Percentiles rank a stretch among this genome's conserved stretches.
phyloP scores from a whole-genome alignment of 2,329 filamentous ascomycete genomes.

The Penicillium verrucosum region DNA sequence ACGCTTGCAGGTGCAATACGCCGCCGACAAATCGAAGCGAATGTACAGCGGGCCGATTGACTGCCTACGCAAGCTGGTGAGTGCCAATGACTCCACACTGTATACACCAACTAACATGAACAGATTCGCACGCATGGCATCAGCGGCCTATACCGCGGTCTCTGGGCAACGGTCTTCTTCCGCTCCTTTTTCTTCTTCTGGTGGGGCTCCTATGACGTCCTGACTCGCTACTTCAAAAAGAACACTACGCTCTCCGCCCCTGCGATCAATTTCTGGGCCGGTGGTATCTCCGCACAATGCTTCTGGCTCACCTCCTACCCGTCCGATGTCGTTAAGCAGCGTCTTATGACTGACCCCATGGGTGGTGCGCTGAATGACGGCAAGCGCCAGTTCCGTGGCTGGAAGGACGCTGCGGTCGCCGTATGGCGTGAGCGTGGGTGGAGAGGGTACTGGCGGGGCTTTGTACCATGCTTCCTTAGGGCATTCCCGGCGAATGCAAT shows the following conservation, averaged over 20 bases:
- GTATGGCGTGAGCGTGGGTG: conserved; percentile 74
- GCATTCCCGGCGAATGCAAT: conserved; percentile 96
- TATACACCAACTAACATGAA: background rate
- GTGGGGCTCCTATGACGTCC: conserved; percentile 93
- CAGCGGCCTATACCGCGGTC: conserved; percentile 77
- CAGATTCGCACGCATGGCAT: conserved; percentile 64
- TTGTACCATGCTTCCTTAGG: conserved; percentile 86
- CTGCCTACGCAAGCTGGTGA: conserved; percentile 64
- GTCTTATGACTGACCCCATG: conserved; percentile 92
- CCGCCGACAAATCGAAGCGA: conserved; percentile 70
- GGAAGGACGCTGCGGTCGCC: conserved; percentile 74
- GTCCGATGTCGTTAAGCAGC: conserved; percentile 89
- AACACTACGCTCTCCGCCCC: conserved; percentile 71
- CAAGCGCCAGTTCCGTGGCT: conserved; percentile 64
- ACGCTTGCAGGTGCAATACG: conserved; percentile 89
- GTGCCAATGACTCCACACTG: conserved; percentile 10
- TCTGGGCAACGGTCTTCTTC: conserved; percentile 82
- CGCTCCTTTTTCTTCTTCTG: conserved; percentile 94
- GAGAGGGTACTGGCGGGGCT: conserved; percentile 87
- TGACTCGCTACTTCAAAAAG: conserved; percentile 65
- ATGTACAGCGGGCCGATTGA: conserved; percentile 86
- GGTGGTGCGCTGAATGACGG: conserved; percentile 68
- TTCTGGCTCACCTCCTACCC: conserved; percentile 95
- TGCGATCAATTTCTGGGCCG: conserved; percentile 94
- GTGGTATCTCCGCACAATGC: conserved; percentile 84